Evolutionary conservation across 257 asterid species (phyloP), one percentile per base, ranked within the genome.

Genomic region (Catharanthus roseus): DNA sequence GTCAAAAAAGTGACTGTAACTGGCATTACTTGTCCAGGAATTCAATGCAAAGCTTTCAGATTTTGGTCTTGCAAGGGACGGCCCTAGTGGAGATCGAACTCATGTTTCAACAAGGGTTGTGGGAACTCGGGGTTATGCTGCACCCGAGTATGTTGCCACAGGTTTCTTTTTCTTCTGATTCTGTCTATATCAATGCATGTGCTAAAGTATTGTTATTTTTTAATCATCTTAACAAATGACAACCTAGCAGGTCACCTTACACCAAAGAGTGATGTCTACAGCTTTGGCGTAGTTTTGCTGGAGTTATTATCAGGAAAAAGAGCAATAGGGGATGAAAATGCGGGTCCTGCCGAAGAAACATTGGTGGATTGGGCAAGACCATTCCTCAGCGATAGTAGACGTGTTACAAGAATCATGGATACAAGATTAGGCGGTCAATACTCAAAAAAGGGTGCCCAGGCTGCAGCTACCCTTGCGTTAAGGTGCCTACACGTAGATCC

Each of bases 31-130:
- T 81, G 33, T 78, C 76, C 83, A 89, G 96, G 85, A 87, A 33
- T 89, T 85, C 75, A 81, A 81, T 10, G 96, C 91, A 28, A 89
- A 85, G 75, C 91, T 89, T 42, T 82, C 91, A 6, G 91, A 86
- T 79, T 89, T 89, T 65, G 95, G 96, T 50, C 85, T 87, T 26
- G 96, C 90, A 47, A 85, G 95, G 72, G 86, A 86, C 44, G 90
- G 89, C 47, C 95, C 95, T 5, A 79, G 75, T 10, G 96, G 92
- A 41, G 92, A 87, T 66, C 78, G 84, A 71, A 89, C 95, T 45
- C 95, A 87, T 68, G 85, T 89, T 34, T 86, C 96, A 23, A 87
- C 96, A 21, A 74, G 93, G 77, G 84, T 87, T 33, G 75, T 86
- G 3, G 92, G 96, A 21, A 89, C 95, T 24, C 77, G 53, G 55